phyloP scores from a whole-genome alignment of 2,329 filamentous ascomycete genomes.

The Fusarium domesticum region DNA sequence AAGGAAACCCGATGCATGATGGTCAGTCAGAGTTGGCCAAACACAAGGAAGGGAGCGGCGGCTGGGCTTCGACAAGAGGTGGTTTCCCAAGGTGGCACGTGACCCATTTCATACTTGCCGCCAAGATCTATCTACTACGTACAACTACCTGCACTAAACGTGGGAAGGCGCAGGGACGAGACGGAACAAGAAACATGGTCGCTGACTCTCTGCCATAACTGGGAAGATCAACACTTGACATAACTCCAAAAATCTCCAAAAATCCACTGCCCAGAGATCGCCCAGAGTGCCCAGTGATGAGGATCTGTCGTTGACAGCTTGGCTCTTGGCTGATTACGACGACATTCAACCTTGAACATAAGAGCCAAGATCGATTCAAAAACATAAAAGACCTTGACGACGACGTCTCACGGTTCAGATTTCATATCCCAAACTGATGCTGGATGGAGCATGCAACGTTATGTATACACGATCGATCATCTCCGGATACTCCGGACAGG shows the following conservation, averaged over 20 bases:
- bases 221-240: neutral
- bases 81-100: too few species aligned
- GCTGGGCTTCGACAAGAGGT: too few species aligned
- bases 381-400: neutral
- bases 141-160: neutral
- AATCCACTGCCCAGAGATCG: constrained; percentile 2
- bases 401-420: neutral
- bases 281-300: constrained; percentile 12
- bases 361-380: neutral
- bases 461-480: too few species aligned
- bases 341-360: neutral
- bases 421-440: too few species aligned
- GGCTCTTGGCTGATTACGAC: constrained; percentile 3
- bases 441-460: too few species aligned
- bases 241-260: neutral
- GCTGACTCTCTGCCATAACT: neutral
- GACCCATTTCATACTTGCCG: neutral
- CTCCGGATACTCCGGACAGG: too few species aligned
- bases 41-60: too few species aligned
- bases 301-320: constrained; percentile 12
- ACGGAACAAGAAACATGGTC: neutral
- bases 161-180: neutral
- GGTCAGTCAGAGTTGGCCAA: too few species aligned
- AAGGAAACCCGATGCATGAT: too few species aligned
- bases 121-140: too few species aligned